A percentile compares a stretch with the other conserved stretches of the same genome.
Conservation (phyloP, 768 basidiomycete genomes). For the Amanita inopinata region DNA sequence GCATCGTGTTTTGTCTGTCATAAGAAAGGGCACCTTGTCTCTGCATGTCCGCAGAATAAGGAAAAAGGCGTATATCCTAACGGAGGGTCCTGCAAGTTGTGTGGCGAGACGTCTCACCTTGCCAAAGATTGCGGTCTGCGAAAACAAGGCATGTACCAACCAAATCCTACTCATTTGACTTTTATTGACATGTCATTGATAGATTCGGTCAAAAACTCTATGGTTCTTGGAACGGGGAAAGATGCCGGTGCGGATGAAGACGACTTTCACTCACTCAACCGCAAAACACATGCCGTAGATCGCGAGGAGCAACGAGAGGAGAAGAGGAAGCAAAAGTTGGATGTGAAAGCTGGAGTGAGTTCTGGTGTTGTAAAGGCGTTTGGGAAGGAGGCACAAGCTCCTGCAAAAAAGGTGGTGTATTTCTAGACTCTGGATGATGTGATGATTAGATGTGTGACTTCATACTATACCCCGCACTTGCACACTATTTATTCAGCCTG, state of each 20-base stretch:
- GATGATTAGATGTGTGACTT: not conserved
- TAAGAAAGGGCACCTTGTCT: constrained; percentile 76
- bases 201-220: constrained; percentile 29
- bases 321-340: constrained; percentile 29
- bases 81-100: constrained; percentile 85
- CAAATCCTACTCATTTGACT: not conserved
- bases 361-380: constrained; percentile 29
- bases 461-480: no score
- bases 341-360: constrained; percentile 34
- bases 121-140: constrained; percentile 73
- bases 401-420: not conserved
- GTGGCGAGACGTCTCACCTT: constrained; percentile 76
- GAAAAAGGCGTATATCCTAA: constrained; percentile 82
- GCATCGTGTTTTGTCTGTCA: constrained; percentile 91
- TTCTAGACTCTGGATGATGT: constrained; percentile 1
- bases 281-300: constrained; percentile 51
- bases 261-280: constrained; percentile 79
- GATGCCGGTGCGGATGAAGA: constrained; percentile 87
- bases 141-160: constrained; percentile 35
- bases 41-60: constrained; percentile 72
- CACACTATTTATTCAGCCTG: no score
- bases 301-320: constrained; percentile 44
- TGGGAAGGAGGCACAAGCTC: constrained; percentile 14
- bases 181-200: constrained; percentile 12
- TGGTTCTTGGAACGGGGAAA: constrained; percentile 33